Conservation (phyloP, 2,329 filamentous ascomycete species). For the Ambrosiella xylebori region DNA sequence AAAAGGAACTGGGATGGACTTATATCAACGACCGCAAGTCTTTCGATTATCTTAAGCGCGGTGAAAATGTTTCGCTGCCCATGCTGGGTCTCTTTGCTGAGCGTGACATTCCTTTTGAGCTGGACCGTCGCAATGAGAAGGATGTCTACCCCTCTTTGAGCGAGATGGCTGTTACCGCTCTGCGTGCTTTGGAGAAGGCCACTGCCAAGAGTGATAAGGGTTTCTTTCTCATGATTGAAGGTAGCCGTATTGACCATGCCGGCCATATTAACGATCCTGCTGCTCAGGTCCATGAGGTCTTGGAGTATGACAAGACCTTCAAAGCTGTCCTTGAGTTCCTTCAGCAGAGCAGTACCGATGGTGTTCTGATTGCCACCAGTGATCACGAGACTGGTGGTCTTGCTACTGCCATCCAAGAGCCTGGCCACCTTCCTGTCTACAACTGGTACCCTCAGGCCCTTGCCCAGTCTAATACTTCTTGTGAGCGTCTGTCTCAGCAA, state of each 20-base stretch:
- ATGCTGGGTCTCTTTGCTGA: conserved; percentile 72
- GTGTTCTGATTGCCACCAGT: conserved; percentile 73
- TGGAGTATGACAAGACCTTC: conserved; percentile 88
- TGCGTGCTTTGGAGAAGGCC: conserved; percentile 62
- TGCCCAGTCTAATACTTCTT: conserved; percentile 57
- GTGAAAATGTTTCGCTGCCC: conserved; percentile 55
- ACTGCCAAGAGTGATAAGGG: conserved; percentile 74
- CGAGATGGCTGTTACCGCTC: conserved; percentile 75
- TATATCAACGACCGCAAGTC: conserved; percentile 56
- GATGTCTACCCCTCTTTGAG: conserved; percentile 74
- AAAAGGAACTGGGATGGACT: conserved; percentile 58
- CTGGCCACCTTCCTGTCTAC: conserved; percentile 37
- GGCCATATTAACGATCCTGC: conserved; percentile 73
- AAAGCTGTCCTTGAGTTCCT: conserved; percentile 71
- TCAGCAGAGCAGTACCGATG: conserved; percentile 51
- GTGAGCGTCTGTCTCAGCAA: conserved; percentile 49
- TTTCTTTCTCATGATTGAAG: conserved; percentile 98
- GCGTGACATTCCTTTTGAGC: conserved; percentile 76
- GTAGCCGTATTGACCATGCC: conserved; percentile 88
- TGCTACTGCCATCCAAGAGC: conserved; percentile 53
- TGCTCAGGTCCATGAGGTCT: conserved; percentile 74
- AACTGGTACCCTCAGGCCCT: conserved; percentile 72
- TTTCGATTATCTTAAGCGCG: conserved; percentile 58
- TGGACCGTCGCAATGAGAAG: conserved; percentile 66
- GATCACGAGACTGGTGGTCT: conserved; percentile 95